Percentiles rank a stretch among this genome's conserved stretches.
Conservation (phyloP, 106 monocot genomes). For the Ottelia alismoides region DNA sequence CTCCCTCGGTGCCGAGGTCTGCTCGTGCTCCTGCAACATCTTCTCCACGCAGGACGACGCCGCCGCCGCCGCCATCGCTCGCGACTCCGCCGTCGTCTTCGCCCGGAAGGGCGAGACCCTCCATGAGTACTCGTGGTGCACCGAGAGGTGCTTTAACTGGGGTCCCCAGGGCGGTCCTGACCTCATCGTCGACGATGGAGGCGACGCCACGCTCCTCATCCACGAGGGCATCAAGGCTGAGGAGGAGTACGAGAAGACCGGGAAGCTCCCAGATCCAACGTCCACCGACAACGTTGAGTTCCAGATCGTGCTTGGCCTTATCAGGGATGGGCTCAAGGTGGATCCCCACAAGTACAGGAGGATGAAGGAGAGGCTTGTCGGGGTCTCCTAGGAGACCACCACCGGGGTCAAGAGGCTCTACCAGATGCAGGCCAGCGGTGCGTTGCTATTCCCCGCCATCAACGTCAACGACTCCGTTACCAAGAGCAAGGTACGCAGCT, state of each 20-base stretch:
- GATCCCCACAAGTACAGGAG: constrained; percentile 44
- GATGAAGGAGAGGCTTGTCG: constrained; percentile 64
- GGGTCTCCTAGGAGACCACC: constrained; percentile 66
- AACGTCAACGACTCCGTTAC: constrained; percentile 73
- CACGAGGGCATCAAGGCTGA: constrained; percentile 71
- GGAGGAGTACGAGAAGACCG: constrained; percentile 58
- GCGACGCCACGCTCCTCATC: constrained; percentile 60
- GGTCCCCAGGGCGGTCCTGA: constrained; percentile 54
- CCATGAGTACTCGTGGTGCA: constrained; percentile 89
- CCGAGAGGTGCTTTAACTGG: constrained; percentile 64
- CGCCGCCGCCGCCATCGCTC: constrained; percentile 58
- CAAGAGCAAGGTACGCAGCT: no score
- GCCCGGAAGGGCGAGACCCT: constrained; percentile 86
- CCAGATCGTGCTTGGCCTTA: constrained; percentile 51
- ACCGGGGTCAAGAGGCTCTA: constrained; percentile 59
- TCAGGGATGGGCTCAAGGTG: constrained; percentile 31
- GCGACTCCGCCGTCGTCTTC: constrained; percentile 64
- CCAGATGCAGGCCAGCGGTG: constrained; percentile 61
- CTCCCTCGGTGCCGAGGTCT: constrained; percentile 67
- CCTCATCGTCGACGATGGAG: constrained; percentile 66
- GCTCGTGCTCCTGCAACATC: constrained; percentile 85
- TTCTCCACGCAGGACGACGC: constrained; percentile 79
- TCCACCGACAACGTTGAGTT: constrained; percentile 60
- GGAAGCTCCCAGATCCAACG: constrained; percentile 35
- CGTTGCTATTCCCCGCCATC: constrained; percentile 55